phyloP scores from a whole-genome alignment of 2,329 filamentous ascomycete genomes.

The Penicillium sp. region DNA sequence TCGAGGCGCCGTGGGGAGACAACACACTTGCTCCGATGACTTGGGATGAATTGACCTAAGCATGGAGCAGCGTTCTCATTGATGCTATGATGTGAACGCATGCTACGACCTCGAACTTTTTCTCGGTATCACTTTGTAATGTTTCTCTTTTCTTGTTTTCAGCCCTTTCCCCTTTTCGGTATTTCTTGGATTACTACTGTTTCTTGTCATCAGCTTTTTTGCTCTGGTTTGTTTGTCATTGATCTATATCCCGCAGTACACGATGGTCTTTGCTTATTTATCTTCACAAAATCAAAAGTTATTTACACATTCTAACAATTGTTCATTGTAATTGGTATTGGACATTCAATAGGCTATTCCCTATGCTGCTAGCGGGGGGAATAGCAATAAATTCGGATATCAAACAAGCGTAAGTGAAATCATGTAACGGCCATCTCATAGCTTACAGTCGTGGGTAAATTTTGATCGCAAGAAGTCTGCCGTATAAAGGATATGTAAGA shows the following conservation, averaged over 20 bases:
- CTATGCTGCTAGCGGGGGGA: not conserved
- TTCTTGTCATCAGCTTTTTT: not conserved
- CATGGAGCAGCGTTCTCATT: not conserved
- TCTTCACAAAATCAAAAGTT: conserved; percentile 1
- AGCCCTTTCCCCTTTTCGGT: conserved; percentile 5
- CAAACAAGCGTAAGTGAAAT: conserved; percentile 9
- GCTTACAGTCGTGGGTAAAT: conserved; percentile 16
- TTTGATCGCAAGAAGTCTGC: conserved; percentile 5
- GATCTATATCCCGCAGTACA: conserved; percentile 30
- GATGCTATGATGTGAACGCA: not conserved
- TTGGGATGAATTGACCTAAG: conserved; percentile 40
- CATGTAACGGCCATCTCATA: conserved; percentile 14
- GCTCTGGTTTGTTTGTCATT: not conserved
- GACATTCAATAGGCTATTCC: not conserved
- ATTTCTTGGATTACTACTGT: not conserved
- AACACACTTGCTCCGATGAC: conserved; percentile 43
- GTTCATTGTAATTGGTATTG: not conserved
- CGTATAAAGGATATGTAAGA: conserved; percentile 9
- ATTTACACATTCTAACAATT: not conserved
- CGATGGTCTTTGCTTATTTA: conserved; percentile 19
- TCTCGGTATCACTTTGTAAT: not conserved
- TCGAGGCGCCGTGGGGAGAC: conserved; percentile 35
- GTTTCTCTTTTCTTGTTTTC: not conserved
- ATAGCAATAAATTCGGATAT: conserved; percentile 15
- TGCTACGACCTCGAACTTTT: not conserved